Conservation (phyloP, 2,329 filamentous ascomycete species). For the Penicillium freii region DNA sequence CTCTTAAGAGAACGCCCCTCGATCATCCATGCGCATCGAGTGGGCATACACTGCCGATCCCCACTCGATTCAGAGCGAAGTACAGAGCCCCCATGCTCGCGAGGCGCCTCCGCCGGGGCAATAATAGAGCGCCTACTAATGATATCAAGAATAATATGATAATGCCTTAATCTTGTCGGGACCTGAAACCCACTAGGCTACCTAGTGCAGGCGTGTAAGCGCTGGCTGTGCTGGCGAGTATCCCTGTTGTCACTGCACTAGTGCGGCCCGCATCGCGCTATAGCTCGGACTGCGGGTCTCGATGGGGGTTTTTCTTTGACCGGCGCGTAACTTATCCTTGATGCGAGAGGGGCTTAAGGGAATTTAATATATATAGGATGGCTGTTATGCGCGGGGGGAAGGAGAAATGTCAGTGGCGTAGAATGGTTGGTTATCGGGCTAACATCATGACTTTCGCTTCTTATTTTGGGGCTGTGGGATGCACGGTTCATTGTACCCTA, state of each 20-base stretch:
- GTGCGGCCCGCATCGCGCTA: conserved; percentile 12
- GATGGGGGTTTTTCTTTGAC: background rate
- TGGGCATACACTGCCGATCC: background rate
- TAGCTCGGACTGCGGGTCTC: conserved; percentile 9
- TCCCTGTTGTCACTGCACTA: conserved; percentile 10
- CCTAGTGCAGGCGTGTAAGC: conserved; percentile 15
- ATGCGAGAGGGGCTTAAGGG: background rate
- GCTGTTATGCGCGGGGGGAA: background rate
- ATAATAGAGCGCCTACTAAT: background rate
- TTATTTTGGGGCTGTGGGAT: background rate
- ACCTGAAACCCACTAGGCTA: conserved; percentile 10
- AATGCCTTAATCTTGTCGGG: background rate
- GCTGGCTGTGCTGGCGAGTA: conserved; percentile 11
- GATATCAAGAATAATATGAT: background rate
- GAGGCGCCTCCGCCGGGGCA: background rate
- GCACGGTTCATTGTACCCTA: background rate
- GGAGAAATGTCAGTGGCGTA: background rate
- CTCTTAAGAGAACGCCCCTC: conserved; percentile 1
- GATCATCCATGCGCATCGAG: background rate
- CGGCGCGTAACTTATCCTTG: conserved; percentile 1
- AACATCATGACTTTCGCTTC: background rate
- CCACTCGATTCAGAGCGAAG: background rate
- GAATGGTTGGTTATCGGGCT: background rate
- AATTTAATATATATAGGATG: background rate
- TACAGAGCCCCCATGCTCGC: background rate